phyloP scores from a whole-genome alignment of 768 basidiomycete species.

The Podaxis sp. region DNA sequence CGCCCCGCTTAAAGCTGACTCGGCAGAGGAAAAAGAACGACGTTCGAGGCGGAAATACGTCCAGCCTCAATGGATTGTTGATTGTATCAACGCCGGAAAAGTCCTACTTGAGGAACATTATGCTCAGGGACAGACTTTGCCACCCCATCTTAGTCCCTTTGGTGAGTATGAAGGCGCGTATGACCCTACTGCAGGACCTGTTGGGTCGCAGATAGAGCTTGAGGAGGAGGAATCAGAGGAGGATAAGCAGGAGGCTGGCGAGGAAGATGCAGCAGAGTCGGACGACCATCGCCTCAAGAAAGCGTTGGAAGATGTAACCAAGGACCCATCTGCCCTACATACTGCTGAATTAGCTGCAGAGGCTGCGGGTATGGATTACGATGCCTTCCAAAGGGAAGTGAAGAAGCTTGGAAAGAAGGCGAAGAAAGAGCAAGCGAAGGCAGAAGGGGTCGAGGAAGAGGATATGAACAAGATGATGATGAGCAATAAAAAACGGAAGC shows the following conservation, averaged over 20 bases:
- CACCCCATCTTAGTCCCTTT: slow-evolving; percentile 96
- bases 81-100: slow-evolving; percentile 87
- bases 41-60: slow-evolving; percentile 76
- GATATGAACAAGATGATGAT: slow-evolving; percentile 98
- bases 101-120: slow-evolving; percentile 85
- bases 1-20: slow-evolving; percentile 41
- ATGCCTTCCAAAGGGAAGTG: slow-evolving; percentile 73
- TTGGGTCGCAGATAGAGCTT: slow-evolving; percentile 29
- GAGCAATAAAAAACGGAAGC: slow-evolving; percentile 90
- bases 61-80: slow-evolving; percentile 97
- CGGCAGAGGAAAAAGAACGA: slow-evolving; percentile 54
- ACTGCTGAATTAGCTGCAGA: slow-evolving; percentile 93
- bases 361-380: slow-evolving; percentile 76
- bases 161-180: slow-evolving; percentile 78
- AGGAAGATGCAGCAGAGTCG: slow-evolving; percentile 13
- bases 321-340: slow-evolving; percentile 66
- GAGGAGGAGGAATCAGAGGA: slow-evolving; percentile 29
- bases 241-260: slow-evolving; percentile 17
- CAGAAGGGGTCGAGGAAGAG: slow-evolving; percentile 48
- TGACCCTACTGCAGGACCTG: slow-evolving; percentile 47
- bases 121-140: slow-evolving; percentile 77
- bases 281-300: slow-evolving; percentile 6
- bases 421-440: slow-evolving; percentile 19
- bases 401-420: slow-evolving; percentile 50
- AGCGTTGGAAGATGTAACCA: slow-evolving; percentile 12